These are phyloP conservation scores for Avicennia marina DNA, from an alignment of 257 asterid species.

Conservation along the genomic window DNA sequence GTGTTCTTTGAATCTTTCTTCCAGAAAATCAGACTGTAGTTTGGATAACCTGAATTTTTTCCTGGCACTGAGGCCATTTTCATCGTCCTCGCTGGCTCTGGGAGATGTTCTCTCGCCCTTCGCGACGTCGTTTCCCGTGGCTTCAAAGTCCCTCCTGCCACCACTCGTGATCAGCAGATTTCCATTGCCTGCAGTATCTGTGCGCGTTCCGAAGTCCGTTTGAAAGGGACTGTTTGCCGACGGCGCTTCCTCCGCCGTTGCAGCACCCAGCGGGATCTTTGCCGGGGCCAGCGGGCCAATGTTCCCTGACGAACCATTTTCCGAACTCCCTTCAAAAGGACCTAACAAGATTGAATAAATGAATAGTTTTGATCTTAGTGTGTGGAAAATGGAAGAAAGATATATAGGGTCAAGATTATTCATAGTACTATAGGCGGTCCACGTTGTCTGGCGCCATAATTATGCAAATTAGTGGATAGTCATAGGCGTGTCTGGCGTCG, in stretches of 20 bases:
- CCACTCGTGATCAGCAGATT: neutral
- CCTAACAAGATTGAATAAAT: neutral
- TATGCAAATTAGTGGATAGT: neutral
- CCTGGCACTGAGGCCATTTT: constrained; percentile 35
- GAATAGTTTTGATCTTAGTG: neutral
- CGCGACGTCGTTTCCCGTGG: constrained; percentile 32
- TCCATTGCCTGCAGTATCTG: constrained; percentile 19
- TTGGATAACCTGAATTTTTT: constrained; percentile 66
- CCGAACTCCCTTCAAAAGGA: constrained; percentile 49
- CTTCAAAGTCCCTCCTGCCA: constrained; percentile 24
- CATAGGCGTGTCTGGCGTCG: neutral
- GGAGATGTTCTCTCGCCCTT: constrained; percentile 41
- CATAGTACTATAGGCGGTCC: neutral
- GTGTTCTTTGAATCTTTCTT: constrained; percentile 69
- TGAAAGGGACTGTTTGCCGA: constrained; percentile 48
- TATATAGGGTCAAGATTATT: neutral
- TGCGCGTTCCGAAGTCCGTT: constrained; percentile 35
- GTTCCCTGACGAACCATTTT: constrained; percentile 57
- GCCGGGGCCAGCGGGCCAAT: constrained; percentile 24
- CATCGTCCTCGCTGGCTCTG: constrained; percentile 54
- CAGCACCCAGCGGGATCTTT: no score
- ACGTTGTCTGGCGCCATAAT: neutral
- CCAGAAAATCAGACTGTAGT: constrained; percentile 73
- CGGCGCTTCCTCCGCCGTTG: constrained; percentile 46
- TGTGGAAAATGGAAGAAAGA: neutral